Conservation (phyloP, 495 filamentous ascomycete species). For the Hypoxylon fuscum region DNA sequence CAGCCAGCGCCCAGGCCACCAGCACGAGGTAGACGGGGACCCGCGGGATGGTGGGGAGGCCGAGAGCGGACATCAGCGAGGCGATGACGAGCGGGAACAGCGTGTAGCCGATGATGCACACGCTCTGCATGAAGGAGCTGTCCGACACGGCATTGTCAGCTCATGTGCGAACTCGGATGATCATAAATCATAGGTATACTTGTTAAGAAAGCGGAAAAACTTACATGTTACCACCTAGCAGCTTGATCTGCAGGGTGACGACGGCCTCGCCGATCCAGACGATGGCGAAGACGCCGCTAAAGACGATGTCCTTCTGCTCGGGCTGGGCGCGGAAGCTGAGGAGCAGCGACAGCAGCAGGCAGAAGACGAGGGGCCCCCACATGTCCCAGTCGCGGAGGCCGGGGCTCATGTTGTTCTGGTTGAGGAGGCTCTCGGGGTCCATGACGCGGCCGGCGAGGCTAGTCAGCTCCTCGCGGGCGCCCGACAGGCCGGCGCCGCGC, state of each 20-base stretch:
- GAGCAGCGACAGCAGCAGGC: slow-evolving; percentile 84
- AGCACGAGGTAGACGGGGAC: slow-evolving; percentile 91
- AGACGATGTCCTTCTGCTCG: slow-evolving; percentile 85
- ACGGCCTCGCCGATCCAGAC: slow-evolving; percentile 98
- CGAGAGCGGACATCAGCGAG: slow-evolving; percentile 83
- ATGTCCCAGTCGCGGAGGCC: slow-evolving; percentile 96
- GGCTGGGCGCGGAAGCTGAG: slow-evolving; percentile 78
- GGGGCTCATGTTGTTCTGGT: slow-evolving; percentile 81
- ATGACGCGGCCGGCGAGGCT: slow-evolving; percentile 65
- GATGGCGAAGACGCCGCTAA: slow-evolving; percentile 93
- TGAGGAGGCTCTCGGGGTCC: slow-evolving; percentile 72
- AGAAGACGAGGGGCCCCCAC: slow-evolving; percentile 96
- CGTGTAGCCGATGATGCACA: slow-evolving; percentile 98
- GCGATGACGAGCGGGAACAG: slow-evolving; percentile 98
- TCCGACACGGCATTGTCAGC: neutral
- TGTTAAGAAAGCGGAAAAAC: slow-evolving; percentile 43
- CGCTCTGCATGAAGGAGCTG: slow-evolving; percentile 95
- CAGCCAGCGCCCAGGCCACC: slow-evolving; percentile 90
- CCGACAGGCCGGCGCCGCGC: slow-evolving; percentile 56
- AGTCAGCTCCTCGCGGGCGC: slow-evolving; percentile 70
- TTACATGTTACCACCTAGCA: slow-evolving; percentile 97
- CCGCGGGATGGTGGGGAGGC: slow-evolving; percentile 76
- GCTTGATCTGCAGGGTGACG: slow-evolving; percentile 97
- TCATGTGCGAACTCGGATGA: neutral
- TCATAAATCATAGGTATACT: neutral